Base-by-base conservation (phyloP, 2,329 filamentous ascomycete species). In the Colletotrichum viniferum region DNA sequence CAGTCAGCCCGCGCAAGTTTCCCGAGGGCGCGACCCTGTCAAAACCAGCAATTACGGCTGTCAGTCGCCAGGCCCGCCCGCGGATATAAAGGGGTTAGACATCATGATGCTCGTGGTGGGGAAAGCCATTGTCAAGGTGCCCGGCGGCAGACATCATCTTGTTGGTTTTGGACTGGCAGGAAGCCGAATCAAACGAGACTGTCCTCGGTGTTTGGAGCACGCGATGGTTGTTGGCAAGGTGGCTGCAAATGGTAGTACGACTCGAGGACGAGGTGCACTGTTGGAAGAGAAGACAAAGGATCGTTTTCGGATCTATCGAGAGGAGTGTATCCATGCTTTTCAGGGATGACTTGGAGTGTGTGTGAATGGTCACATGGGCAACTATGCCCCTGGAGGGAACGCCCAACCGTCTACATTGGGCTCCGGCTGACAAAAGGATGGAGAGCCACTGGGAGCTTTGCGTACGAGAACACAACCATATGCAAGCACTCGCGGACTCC, bases 401-500 rank as follows among this genome's bases (percentile, higher is more conserved):
- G 16, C 0, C 16, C 16, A 43, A 0, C 16, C 16, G 36, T 43
- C 36, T 43, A 43, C 36, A 18, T 5, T 0, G 0, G 16, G 8
- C 16, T 43, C 36, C 36, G 7, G 36, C 36, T 0, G 16, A 18
- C 16, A 18, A 43, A 10, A 18, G 5, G 36, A 43, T 0, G 0
- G 36, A 18, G 18, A 43, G 36, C 16, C 2, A 43, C 10, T 43
- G 16, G 16, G 8, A 43, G 0, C 36, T 43, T 43, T 0, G 7
- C 2, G 36, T 1, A 43, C 16, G 36, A n/a, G 36, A 43, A 9
- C 36, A 43, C 36, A 0, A 18, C 36, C 16, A 43, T 43, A 18
- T 0, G 36, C 2, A 43, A 5, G 36, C 16, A 43, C 36, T 9
- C 2, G 1, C 36, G 18, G 36, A 43, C 16, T 43, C 16, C 16